A percentile compares a stretch with the other conserved stretches of the same genome.
Evolutionary conservation across 1,284 basidiomycete genomes (phyloP).

Genomic region (Rhodotorula sp.): DNA sequence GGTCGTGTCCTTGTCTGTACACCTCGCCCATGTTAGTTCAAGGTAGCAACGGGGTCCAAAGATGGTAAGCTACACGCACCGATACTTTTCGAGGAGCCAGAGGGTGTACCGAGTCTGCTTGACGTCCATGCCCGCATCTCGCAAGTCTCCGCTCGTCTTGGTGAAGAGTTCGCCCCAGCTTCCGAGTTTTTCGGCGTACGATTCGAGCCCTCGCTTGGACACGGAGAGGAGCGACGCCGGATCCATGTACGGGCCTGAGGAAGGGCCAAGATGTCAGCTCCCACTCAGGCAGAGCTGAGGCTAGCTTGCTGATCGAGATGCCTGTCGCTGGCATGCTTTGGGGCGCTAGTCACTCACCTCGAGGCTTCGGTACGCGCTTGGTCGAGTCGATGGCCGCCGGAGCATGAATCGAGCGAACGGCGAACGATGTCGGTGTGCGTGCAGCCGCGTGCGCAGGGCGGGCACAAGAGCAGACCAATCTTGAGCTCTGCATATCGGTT

Average conservation of each 20-base stretch:
- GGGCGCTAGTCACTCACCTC: slow-evolving; percentile 1
- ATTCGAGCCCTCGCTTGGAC: slow-evolving; percentile 18
- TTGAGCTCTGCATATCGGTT: neutral
- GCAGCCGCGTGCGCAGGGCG: neutral
- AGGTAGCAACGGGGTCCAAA: neutral
- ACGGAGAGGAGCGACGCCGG: slow-evolving; percentile 20
- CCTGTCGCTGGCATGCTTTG: no score
- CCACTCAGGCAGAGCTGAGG: neutral
- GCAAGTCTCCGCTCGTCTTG: slow-evolving; percentile 14
- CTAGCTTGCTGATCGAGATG: no score
- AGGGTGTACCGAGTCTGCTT: slow-evolving; percentile 32
- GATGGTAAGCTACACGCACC: slow-evolving; percentile 7
- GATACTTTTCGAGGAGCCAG: slow-evolving; percentile 33
- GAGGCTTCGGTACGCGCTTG: slow-evolving; percentile 18
- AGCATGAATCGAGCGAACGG: slow-evolving; percentile 21
- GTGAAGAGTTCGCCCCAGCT: slow-evolving; percentile 21
- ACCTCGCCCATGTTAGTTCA: neutral
- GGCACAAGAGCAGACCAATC: no score
- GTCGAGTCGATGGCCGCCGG: slow-evolving; percentile 12
- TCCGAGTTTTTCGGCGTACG: slow-evolving; percentile 29
- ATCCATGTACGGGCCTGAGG: slow-evolving; percentile 15
- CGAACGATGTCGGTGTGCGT: neutral
- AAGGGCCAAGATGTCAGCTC: neutral
- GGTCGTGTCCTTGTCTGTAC: slow-evolving; percentile 32
- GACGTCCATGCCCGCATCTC: slow-evolving; percentile 28